Evolutionary conservation across 1,284 basidiomycete species (phyloP).

Genomic region (Ceratobasidium sp.): DNA sequence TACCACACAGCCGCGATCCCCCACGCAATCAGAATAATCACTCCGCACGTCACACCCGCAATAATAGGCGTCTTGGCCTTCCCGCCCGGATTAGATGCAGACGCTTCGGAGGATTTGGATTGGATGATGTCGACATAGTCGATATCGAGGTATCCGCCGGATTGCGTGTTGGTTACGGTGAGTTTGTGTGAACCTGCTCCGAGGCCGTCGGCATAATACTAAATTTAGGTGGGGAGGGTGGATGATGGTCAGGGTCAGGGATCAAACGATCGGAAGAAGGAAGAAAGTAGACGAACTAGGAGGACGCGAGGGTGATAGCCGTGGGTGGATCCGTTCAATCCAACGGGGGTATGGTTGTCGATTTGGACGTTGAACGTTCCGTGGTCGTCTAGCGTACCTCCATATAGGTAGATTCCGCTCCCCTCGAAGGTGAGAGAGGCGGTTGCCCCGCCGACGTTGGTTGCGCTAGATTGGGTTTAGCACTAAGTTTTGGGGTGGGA

Average conservation of each 20-base stretch:
- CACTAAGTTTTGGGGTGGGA: neutral
- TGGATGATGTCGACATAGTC: conserved; percentile 40
- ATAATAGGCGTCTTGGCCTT: conserved; percentile 26
- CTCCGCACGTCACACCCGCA: conserved; percentile 21
- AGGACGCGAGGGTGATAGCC: conserved; percentile 18
- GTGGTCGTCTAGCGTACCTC: conserved; percentile 20
- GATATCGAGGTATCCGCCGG: conserved; percentile 23
- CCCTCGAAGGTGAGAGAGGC: conserved; percentile 27
- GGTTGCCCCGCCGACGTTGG: conserved; percentile 7
- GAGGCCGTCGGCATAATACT: conserved; percentile 43
- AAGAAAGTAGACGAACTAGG: conserved; percentile 9
- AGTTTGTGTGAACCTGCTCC: conserved; percentile 38
- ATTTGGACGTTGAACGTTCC: conserved; percentile 32
- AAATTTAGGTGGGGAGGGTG: neutral
- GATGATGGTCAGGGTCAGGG: neutral
- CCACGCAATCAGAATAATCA: conserved; percentile 27
- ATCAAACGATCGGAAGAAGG: neutral
- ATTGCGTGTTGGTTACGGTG: conserved; percentile 28
- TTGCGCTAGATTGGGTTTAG: neutral
- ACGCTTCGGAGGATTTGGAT: conserved; percentile 8
- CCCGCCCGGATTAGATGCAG: conserved; percentile 5
- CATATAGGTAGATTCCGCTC: conserved; percentile 25
- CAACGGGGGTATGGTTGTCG: conserved; percentile 8
- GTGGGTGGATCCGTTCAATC: conserved; percentile 2
- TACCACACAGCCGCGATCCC: conserved; percentile 20